Base-by-base conservation (phyloP, 2,329 filamentous ascomycete genomes). In the Xylaria sp. region DNA sequence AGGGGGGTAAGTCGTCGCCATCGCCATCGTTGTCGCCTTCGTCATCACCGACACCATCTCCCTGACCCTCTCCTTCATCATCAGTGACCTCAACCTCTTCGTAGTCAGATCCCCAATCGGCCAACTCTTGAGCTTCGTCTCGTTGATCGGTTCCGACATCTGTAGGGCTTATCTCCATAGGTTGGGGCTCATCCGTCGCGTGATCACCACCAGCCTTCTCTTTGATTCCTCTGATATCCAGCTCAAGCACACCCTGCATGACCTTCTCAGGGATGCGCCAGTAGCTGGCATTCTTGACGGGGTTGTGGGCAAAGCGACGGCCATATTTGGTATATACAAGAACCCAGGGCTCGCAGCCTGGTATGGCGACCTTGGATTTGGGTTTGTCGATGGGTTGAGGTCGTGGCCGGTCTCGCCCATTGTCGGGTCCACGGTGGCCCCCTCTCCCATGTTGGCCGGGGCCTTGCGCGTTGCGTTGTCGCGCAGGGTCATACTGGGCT, bases 221-320 rank as follows among this genome's bases (percentile, higher is more conserved):
- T 81, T 88, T 83, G 81, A 90, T 90, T 67, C 88, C 87, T 72
- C 90, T 89, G 78, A 91, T 89, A 79, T 97, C 93, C 64, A 93
- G 83, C 71, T 89, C 86, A 59, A 90, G 73, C 63, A 96, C 92
- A 15, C 89, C 93, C 68, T 91, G 90, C 86, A 94, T 90, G 42
- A 99, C 85, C 78, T 96, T 91, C 64, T 93, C 89, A 0, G 96
- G 96, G 75, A 97, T 96, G 76, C 93, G 93, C 96, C 97, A 99
- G 80, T 94, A 94, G 80, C 94, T 98, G 73, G 94, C 87, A 44
- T 95, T 92, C 72, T 95, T 97, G 63, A 87, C 87, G 0, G 90
- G 88, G 74, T 99, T 97, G 82, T 97, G 93, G 2, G 94, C 94
- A 77, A 99, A 99, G 61, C 94, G 88, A 66, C 96, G 87, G 26